phyloP scores from a whole-genome alignment of 441 rosid species.

The Metrosideros polymorpha region DNA sequence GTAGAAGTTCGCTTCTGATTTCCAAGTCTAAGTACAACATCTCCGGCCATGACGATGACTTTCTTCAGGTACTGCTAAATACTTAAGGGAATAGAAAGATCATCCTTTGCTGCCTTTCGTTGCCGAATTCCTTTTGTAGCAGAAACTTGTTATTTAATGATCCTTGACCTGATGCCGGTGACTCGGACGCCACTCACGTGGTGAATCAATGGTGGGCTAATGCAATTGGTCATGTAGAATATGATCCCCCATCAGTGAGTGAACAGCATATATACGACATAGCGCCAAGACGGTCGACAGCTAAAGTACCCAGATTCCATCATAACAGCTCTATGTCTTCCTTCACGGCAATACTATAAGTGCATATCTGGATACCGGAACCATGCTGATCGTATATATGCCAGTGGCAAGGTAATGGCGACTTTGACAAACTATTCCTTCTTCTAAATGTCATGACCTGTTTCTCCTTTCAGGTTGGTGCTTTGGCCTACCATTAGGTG shows the following conservation, averaged over 20 bases:
- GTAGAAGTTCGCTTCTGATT: not conserved
- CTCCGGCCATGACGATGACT: accelerated
- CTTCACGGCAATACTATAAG: not conserved
- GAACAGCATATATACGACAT: not conserved
- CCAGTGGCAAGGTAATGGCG: not conserved
- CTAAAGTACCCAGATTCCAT: not conserved
- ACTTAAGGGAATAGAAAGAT: not conserved
- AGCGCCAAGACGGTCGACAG: not conserved
- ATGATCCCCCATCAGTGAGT: not conserved
- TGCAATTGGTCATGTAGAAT: not conserved
- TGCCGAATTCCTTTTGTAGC: not conserved
- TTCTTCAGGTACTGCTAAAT: not conserved
- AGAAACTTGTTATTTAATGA: not conserved
- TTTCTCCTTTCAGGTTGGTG: constrained; percentile 5
- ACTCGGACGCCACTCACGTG: not conserved
- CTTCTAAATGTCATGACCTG: not conserved
- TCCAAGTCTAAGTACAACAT: not conserved
- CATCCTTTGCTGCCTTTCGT: not conserved
- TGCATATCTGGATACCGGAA: accelerated
- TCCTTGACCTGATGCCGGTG: not conserved
- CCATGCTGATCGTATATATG: not conserved
- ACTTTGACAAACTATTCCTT: not conserved
- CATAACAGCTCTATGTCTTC: not conserved
- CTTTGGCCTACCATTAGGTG: constrained; percentile 64
- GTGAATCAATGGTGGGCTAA: not conserved